These are phyloP conservation scores for Albophoma yamanashiensis DNA, from an alignment of 2,329 filamentous ascomycete genomes.

Conservation along the genomic window DNA sequence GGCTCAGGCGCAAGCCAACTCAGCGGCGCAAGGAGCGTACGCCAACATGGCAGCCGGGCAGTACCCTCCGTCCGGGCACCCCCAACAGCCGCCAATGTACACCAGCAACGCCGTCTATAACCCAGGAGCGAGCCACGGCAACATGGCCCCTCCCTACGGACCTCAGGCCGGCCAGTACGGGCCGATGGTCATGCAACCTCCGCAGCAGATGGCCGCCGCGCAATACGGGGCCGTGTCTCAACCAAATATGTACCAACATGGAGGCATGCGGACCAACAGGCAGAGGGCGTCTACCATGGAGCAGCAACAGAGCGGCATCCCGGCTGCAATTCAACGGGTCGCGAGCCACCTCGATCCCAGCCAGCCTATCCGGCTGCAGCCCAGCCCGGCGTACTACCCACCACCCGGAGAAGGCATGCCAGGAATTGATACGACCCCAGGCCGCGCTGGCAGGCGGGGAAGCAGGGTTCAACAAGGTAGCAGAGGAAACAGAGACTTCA, in stretches of 20 bases:
- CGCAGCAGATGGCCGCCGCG: constrained; percentile 53
- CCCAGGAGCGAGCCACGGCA: constrained; percentile 35
- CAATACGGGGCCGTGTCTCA: constrained; percentile 50
- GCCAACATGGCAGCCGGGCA: constrained; percentile 33
- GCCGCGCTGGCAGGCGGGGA: constrained; percentile 58
- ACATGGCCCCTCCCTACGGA: constrained; percentile 63
- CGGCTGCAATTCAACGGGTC: constrained; percentile 83
- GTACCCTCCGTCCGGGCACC: constrained; percentile 34
- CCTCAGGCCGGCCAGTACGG: constrained; percentile 61
- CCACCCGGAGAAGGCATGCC: constrained; percentile 77
- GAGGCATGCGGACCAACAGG: constrained; percentile 57
- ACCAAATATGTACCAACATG: constrained; percentile 52
- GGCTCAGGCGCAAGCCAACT: constrained; percentile 60
- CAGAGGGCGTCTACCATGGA: constrained; percentile 96
- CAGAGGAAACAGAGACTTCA: constrained; percentile 72
- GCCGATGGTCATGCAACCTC: constrained; percentile 61
- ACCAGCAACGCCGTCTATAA: constrained; percentile 76
- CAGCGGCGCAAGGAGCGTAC: constrained; percentile 58
- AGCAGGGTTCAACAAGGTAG: constrained; percentile 56
- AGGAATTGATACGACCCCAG: constrained; percentile 46
- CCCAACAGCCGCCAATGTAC: constrained; percentile 59
- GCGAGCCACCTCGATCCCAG: constrained; percentile 93
- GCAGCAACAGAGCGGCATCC: constrained; percentile 85
- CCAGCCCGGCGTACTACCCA: constrained; percentile 94
- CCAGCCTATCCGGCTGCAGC: constrained; percentile 86